Percentiles rank a stretch among this genome's conserved stretches.
Evolutionary conservation across 208 protist genomes (phyloP).

Genomic region (Herpetomonas samuelpessoai): DNA sequence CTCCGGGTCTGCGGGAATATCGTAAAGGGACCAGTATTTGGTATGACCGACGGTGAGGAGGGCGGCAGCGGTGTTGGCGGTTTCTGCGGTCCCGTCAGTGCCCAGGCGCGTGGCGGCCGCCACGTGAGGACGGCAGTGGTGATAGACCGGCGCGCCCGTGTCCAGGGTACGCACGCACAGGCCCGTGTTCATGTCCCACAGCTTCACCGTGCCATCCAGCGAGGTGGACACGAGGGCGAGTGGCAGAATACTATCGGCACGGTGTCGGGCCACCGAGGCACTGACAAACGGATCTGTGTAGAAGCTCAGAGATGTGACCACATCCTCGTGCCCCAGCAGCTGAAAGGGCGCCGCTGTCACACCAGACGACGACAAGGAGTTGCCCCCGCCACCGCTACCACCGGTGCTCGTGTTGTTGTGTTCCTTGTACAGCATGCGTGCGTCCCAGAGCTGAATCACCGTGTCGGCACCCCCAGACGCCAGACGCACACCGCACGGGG

Average conservation of each 20-base stretch:
- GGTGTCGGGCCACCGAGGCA: slow-evolving; percentile 1
- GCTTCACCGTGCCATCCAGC: slow-evolving; percentile 63
- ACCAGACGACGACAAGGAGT: slow-evolving; percentile 1
- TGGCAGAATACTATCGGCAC: slow-evolving; percentile 28
- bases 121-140: slow-evolving; percentile 44
- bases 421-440: slow-evolving; percentile 41
- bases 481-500: slow-evolving; percentile 71
- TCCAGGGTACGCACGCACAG: slow-evolving; percentile 47
- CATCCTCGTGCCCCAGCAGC: slow-evolving; percentile 76
- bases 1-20: slow-evolving; percentile 16
- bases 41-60: slow-evolving; percentile 30
- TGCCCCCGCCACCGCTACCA: slow-evolving; percentile 12
- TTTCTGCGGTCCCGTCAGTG: neutral
- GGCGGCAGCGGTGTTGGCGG: slow-evolving; percentile 1
- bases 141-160: slow-evolving; percentile 46
- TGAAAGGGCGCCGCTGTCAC: slow-evolving; percentile 29
- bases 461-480: slow-evolving; percentile 69
- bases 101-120: neutral
- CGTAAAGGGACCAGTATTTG: slow-evolving; percentile 75
- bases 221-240: slow-evolving; percentile 67
- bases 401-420: slow-evolving; percentile 4
- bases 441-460: slow-evolving; percentile 79
- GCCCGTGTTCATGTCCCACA: slow-evolving; percentile 79
- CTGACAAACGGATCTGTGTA: slow-evolving; percentile 25
- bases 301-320: slow-evolving; percentile 76